Conservation (phyloP, 768 basidiomycete genomes). For the Trichaptum fuscoviolaceum region DNA sequence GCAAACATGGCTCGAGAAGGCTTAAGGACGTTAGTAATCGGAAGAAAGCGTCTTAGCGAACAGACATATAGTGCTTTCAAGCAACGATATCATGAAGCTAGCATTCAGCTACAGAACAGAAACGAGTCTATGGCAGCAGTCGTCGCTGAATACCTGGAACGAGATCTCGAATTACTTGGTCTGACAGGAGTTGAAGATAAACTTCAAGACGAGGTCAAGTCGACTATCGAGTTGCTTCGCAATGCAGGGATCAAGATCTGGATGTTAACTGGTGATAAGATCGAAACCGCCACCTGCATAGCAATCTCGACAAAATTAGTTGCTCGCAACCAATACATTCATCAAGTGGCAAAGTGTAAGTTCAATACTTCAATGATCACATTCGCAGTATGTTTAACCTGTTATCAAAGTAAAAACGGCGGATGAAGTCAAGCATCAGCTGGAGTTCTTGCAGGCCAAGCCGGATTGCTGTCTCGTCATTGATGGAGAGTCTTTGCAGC, state of each 20-base stretch:
- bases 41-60: constrained; percentile 65
- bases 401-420: constrained; percentile 68
- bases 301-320: constrained; percentile 97
- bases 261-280: constrained; percentile 99
- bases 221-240: constrained; percentile 84
- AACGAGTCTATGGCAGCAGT: constrained; percentile 77
- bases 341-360: constrained; percentile 90
- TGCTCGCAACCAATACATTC: constrained; percentile 93
- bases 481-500: constrained; percentile 93
- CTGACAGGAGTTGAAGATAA: constrained; percentile 99
- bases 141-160: constrained; percentile 74
- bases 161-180: constrained; percentile 86
- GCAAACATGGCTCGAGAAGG: constrained; percentile 99
- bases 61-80: constrained; percentile 75
- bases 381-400: constrained; percentile 8
- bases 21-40: constrained; percentile 89
- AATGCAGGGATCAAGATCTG: constrained; percentile 99
- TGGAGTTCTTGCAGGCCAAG: constrained; percentile 92
- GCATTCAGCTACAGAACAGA: constrained; percentile 69
- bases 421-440: constrained; percentile 77
- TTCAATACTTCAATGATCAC: constrained; percentile 12
- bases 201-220: constrained; percentile 93
- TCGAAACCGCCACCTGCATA: constrained; percentile 97
- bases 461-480: constrained; percentile 97
- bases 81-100: constrained; percentile 65